Conservation (phyloP, 768 basidiomycete genomes). For the Macrolepiota dolichaula region DNA sequence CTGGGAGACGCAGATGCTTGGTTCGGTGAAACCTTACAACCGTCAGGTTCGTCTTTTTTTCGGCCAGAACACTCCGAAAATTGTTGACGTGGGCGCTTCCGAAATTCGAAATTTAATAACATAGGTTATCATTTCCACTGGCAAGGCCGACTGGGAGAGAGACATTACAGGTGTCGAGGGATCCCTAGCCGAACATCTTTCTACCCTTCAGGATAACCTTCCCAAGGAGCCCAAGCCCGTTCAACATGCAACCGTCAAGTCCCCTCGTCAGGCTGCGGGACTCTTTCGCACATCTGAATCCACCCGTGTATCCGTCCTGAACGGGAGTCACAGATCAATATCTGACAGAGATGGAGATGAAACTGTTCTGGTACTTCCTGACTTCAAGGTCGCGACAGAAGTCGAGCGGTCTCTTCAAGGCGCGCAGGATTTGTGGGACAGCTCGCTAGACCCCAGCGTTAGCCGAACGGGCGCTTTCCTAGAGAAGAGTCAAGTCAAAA, state of each 20-base stretch:
- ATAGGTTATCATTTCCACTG: constrained; percentile 87
- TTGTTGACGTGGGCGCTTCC: constrained; percentile 5
- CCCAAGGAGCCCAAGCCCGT: constrained; percentile 19
- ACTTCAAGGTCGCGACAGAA: constrained; percentile 80
- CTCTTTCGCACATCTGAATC: constrained; percentile 57
- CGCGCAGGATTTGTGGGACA: constrained; percentile 67
- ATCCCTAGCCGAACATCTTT: constrained; percentile 66
- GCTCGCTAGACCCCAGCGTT: constrained; percentile 57
- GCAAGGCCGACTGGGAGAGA: constrained; percentile 83
- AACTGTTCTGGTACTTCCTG: constrained; percentile 87
- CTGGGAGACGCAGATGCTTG: constrained; percentile 78
- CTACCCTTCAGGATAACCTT: constrained; percentile 26
- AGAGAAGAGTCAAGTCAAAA: constrained; percentile 48
- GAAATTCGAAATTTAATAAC: no score
- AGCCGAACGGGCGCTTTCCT: constrained; percentile 42
- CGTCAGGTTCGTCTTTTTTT: constrained; percentile 54
- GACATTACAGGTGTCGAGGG: constrained; percentile 71
- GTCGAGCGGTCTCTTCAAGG: constrained; percentile 62
- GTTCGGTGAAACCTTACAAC: constrained; percentile 78
- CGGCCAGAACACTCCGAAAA: not conserved
- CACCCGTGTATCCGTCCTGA: constrained; percentile 66
- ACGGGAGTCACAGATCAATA: constrained; percentile 77
- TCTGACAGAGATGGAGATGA: constrained; percentile 63
- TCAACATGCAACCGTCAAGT: constrained; percentile 23
- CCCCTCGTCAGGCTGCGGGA: constrained; percentile 37